A percentile compares a stretch with the other conserved stretches of the same genome.
phyloP scores from a whole-genome alignment of 2,329 filamentous ascomycete species.

The Thermochaetoides dissita region DNA sequence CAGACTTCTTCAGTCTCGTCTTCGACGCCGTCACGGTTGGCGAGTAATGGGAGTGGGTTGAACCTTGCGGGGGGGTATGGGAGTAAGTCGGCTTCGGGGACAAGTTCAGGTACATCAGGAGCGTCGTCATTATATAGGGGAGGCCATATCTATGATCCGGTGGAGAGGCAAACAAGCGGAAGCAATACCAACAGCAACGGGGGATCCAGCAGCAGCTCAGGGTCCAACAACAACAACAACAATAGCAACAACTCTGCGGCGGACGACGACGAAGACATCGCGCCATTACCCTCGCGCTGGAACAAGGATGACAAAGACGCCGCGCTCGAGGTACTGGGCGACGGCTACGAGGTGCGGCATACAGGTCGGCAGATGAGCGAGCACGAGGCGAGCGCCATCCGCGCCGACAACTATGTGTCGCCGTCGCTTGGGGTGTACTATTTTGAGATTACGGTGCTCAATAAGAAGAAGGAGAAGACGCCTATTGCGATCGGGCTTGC shows the following conservation, averaged over 20 bases:
- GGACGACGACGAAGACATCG: constrained; percentile 44
- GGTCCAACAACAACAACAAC: not conserved
- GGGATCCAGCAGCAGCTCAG: too few species aligned
- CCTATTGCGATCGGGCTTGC: constrained; percentile 52
- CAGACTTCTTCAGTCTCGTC: not conserved
- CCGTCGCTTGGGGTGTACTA: constrained; percentile 88
- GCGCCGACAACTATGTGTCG: constrained; percentile 77
- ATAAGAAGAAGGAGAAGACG: constrained; percentile 32
- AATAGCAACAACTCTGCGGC: not conserved
- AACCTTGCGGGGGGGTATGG: too few species aligned
- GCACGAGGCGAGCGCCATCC: constrained; percentile 67
- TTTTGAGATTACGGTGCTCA: constrained; percentile 53
- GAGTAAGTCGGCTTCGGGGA: too few species aligned
- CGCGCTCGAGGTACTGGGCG: constrained; percentile 58
- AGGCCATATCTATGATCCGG: too few species aligned
- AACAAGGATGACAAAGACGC: constrained; percentile 61
- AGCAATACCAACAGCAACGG: too few species aligned
- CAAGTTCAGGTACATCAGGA: too few species aligned
- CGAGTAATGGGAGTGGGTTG: constrained; percentile 2
- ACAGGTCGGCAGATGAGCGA: constrained; percentile 37
- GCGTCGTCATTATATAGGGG: too few species aligned
- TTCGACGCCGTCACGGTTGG: not conserved
- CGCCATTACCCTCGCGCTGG: constrained; percentile 70
- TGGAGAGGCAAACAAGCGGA: too few species aligned
- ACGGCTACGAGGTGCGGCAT: constrained; percentile 60